These are phyloP conservation scores for Macadamia tetraphylla DNA, from an alignment of 164 flowering plant species.

Conservation along the genomic window DNA sequence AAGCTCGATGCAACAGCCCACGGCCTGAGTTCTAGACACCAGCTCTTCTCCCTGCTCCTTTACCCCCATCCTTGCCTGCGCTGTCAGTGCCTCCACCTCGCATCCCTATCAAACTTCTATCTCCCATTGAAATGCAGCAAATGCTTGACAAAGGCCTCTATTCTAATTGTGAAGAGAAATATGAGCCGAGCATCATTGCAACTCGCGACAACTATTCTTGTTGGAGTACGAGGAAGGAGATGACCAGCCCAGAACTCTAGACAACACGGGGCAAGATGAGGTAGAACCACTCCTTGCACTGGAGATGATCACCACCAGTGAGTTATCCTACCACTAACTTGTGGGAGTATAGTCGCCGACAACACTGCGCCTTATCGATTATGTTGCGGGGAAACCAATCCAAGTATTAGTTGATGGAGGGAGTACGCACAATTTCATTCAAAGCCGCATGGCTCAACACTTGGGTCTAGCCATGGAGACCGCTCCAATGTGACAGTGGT, in stretches of 20 bases:
- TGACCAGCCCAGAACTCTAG: not conserved
- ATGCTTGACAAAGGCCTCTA: not conserved
- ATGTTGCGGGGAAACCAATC: not conserved
- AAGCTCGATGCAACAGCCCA: too few relatives aligned
- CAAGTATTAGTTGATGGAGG: conserved; percentile 1
- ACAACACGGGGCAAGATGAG: too few relatives aligned
- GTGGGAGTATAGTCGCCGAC: not conserved
- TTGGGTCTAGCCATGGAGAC: not conserved
- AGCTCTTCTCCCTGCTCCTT: too few relatives aligned
- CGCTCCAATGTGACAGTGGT: not conserved
- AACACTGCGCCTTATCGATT: conserved; percentile 1
- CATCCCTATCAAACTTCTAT: too few relatives aligned
- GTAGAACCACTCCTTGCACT: too few relatives aligned
- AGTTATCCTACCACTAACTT: not conserved
- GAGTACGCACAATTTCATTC: conserved; percentile 1
- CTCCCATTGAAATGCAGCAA: not conserved
- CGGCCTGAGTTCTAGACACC: too few relatives aligned
- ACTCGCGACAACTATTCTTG: not conserved
- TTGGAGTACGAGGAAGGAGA: not conserved
- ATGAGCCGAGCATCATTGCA: not conserved
- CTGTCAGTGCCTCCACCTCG: too few relatives aligned
- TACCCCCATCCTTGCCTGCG: too few relatives aligned
- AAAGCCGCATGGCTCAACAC: not conserved
- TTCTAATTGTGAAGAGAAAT: not conserved
- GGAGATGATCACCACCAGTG: not conserved